A percentile compares a stretch with the other conserved stretches of the same genome.
These are phyloP conservation scores for Yarrowia deformans DNA, from an alignment of 805 yeast species.

Conservation along the genomic window DNA sequence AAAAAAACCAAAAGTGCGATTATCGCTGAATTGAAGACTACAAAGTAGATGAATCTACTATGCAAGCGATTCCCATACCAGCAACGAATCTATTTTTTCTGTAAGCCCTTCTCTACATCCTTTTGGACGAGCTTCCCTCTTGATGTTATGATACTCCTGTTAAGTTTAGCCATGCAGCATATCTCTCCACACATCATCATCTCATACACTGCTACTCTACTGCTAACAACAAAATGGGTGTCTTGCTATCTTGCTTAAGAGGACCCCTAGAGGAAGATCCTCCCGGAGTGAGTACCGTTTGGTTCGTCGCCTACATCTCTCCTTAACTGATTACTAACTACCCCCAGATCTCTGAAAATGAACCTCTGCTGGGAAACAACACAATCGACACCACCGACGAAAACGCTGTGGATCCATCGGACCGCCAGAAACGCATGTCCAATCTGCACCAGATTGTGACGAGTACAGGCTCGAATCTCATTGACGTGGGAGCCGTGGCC, in stretches of 20 bases:
- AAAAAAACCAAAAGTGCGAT: too few relatives aligned
- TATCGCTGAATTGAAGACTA: too few relatives aligned
- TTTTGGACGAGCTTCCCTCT: background rate
- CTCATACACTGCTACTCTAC: too few relatives aligned
- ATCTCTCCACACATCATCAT: background rate
- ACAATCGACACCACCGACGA: constrained; percentile 28
- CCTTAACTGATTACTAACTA: constrained; percentile 4
- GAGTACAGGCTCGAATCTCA: constrained; percentile 34
- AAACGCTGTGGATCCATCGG: constrained; percentile 24
- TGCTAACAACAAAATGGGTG: constrained; percentile 17
- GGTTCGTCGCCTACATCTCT: background rate
- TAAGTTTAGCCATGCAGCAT: background rate
- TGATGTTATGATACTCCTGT: background rate
- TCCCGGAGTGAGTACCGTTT: constrained; percentile 27
- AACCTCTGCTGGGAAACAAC: constrained; percentile 38
- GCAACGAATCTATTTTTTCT: too few relatives aligned
- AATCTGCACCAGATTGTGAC: constrained; percentile 38
- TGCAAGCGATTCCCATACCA: too few relatives aligned
- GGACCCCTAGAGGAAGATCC: constrained; percentile 38
- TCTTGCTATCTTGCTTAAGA: constrained; percentile 37
- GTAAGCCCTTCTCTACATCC: background rate
- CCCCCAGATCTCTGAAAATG: constrained; percentile 35
- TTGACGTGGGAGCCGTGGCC: constrained; percentile 32
- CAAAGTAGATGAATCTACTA: too few relatives aligned
- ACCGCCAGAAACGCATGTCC: constrained; percentile 30